These are phyloP conservation scores for Colletotrichum chlorophyti DNA, from an alignment of 2,329 filamentous ascomycete genomes.

Conservation along the genomic window DNA sequence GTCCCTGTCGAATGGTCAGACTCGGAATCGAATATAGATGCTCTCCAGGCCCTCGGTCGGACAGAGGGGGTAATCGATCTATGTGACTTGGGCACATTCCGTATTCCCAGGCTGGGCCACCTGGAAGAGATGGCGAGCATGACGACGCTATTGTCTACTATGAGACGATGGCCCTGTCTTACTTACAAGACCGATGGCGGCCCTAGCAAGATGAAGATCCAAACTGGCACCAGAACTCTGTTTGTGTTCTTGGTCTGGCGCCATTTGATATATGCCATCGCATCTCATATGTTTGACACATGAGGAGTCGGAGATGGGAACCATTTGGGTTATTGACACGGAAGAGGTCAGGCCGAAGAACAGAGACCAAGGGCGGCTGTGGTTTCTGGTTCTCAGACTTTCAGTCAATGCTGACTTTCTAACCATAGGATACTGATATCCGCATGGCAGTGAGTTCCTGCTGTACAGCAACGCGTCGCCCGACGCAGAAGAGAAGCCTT, in stretches of 20 bases:
- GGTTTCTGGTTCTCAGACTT: no score
- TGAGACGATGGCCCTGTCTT: slow-evolving; percentile 3
- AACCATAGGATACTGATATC: not conserved
- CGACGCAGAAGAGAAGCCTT: not conserved
- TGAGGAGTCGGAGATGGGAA: not conserved
- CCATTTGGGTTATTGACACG: slow-evolving; percentile 14
- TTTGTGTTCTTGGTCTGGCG: slow-evolving; percentile 1
- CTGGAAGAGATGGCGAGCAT: not conserved
- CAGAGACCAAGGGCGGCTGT: no score
- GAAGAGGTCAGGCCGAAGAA: not conserved
- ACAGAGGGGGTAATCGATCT: slow-evolving; percentile 16
- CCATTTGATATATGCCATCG: slow-evolving; percentile 12
- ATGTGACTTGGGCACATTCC: slow-evolving; percentile 14
- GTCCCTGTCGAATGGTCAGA: slow-evolving; percentile 10
- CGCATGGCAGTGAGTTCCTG: slow-evolving; percentile 5
- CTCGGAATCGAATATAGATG: slow-evolving; percentile 5
- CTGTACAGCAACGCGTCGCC: not conserved
- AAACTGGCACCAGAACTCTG: slow-evolving; percentile 2
- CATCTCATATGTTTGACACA: slow-evolving; percentile 6
- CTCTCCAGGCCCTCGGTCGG: slow-evolving; percentile 5
- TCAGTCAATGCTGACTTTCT: no score
- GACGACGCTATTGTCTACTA: slow-evolving; percentile 6
- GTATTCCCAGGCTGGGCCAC: not conserved
- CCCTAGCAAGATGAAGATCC: not conserved
- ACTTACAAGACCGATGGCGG: slow-evolving; percentile 9